A percentile compares a stretch with the other conserved stretches of the same genome.
These are phyloP conservation scores for Zoysia pacifica DNA, from an alignment of 176 grass and related monocot species.

Conservation along the genomic window DNA sequence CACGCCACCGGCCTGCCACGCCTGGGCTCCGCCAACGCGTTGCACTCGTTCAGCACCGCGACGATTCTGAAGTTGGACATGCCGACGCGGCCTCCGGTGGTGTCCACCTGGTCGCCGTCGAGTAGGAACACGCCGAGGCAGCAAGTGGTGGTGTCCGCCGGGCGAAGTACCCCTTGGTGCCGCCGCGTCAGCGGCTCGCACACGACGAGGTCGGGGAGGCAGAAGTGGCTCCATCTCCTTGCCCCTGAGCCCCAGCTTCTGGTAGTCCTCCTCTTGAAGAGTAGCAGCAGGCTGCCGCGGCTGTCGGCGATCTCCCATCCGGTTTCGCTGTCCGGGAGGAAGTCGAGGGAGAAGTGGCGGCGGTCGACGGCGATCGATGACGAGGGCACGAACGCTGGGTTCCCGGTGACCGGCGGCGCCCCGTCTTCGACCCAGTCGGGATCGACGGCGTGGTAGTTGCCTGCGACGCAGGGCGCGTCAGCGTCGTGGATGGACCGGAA, in stretches of 20 bases:
- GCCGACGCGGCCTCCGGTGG: neutral
- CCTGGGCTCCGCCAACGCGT: neutral
- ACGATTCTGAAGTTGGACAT: neutral
- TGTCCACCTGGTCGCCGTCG: neutral
- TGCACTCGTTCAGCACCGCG: neutral
- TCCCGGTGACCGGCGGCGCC: neutral
- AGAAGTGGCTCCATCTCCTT: neutral
- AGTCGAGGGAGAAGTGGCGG: conserved; percentile 25
- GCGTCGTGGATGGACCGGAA: neutral
- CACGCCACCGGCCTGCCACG: neutral
- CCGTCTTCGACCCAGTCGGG: neutral
- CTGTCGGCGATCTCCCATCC: conserved; percentile 1
- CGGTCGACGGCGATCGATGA: neutral
- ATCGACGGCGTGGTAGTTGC: conserved; percentile 38
- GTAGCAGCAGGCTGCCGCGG: conserved; percentile 11
- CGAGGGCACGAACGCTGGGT: conserved; percentile 14
- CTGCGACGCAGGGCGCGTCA: neutral
- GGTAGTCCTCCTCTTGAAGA: neutral
- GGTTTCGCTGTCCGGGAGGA: neutral
- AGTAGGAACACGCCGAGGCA: neutral
- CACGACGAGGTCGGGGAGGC: neutral
- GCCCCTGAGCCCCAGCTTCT: neutral
- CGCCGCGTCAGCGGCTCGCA: neutral
- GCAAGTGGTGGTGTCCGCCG: neutral
- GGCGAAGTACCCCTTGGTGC: neutral